Evolutionary conservation across 345 rosid species (phyloP).

Genomic region (Odontarrhena argentea): DNA sequence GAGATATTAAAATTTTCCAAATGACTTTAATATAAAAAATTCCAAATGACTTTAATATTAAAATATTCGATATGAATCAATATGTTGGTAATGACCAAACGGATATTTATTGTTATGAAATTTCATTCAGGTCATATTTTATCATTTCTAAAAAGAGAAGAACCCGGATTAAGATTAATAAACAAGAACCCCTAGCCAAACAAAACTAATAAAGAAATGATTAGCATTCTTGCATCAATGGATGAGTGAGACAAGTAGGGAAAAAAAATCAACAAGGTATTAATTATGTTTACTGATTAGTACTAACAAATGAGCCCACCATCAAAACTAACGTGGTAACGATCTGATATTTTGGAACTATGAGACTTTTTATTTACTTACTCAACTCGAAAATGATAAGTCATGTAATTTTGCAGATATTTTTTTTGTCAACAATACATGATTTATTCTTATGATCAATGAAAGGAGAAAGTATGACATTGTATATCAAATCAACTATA

Average conservation of each 20-base stretch:
- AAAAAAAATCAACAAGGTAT: neutral
- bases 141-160: neutral
- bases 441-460: too few species aligned
- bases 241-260: slow-evolving; percentile 2
- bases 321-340: slow-evolving; percentile 18
- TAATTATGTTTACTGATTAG: slow-evolving; percentile 5
- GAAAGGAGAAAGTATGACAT: neutral
- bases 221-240: neutral
- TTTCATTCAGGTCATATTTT: neutral
- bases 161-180: neutral
- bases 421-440: too few species aligned
- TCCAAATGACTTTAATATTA: too few species aligned
- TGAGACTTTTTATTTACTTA: neutral
- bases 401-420: neutral
- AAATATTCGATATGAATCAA: neutral
- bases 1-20: neutral
- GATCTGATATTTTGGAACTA: neutral
- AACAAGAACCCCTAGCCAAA: neutral
- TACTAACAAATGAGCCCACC: slow-evolving; percentile 18
- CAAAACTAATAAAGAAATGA: neutral
- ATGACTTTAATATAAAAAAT: too few species aligned
- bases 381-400: neutral
- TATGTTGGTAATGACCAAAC: neutral
- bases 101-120: neutral
- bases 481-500: neutral